These are phyloP conservation scores for Fragosphaeria purpurea DNA, from an alignment of 2,329 filamentous ascomycete genomes.

Conservation along the genomic window DNA sequence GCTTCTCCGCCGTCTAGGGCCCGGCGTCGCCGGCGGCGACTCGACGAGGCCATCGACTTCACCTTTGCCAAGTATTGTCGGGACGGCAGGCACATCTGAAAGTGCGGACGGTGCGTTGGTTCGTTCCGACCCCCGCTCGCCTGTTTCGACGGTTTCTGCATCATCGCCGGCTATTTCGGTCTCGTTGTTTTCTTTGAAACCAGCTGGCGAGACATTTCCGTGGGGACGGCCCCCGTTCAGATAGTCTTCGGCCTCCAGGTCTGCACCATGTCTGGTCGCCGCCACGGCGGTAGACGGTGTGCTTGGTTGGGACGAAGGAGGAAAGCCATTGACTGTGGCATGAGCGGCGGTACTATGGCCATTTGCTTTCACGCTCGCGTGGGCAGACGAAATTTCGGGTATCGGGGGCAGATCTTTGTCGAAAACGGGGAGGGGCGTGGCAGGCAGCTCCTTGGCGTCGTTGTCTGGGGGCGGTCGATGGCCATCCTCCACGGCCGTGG, in stretches of 20 bases:
- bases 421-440: neutral
- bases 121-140: no score
- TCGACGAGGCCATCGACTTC: neutral
- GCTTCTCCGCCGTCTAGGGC: slow-evolving; percentile 42
- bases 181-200: neutral
- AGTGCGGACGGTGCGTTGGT: no score
- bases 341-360: neutral
- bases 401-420: slow-evolving; percentile 14
- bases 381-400: slow-evolving; percentile 5
- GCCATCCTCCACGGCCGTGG: neutral
- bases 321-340: neutral
- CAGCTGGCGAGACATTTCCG: slow-evolving; percentile 7
- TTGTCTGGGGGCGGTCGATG: neutral
- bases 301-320: no score
- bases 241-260: slow-evolving; percentile 26
- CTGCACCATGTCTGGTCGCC: slow-evolving; percentile 4
- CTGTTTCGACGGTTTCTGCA: no score
- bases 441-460: neutral
- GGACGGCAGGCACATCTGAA: neutral
- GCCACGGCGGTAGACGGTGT: neutral
- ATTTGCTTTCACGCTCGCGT: neutral
- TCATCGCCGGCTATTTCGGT: neutral
- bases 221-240: slow-evolving; percentile 26
- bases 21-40: slow-evolving; percentile 8
- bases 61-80: neutral